Base-by-base conservation (phyloP, 306 rosid genomes). In the Glycine soja region DNA sequence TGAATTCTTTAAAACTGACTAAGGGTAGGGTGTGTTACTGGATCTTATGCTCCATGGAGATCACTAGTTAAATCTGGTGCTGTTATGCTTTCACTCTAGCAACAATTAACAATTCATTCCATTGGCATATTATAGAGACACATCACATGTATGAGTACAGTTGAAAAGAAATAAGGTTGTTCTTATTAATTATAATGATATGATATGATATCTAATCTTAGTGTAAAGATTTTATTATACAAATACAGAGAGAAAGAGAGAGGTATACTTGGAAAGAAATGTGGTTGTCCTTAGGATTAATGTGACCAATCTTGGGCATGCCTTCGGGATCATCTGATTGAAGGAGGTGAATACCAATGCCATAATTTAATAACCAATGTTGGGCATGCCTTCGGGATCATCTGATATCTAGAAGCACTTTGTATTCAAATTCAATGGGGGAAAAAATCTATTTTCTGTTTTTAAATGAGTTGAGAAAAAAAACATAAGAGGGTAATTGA, bases 291-390 rank as follows among this genome's bases (percentile, higher is more conserved):
- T 88, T 94, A 45, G 97, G 94, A 82, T 93, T 88, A 54, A 93
- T 93, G 54, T 46, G 46, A 34, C 19, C 72, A 70, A 80, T 85
- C 82, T 85, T 82, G 32, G 89, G 87, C 88, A 85, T 78, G 64
- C 63, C 61, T 30, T 86, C 83, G 15, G 93, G 87, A 40, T 90
- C 85, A 65, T 88, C 91, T 70, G 90, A 84, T 80, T 93, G 97
- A 36, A 91, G 90, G 12, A 88, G 90, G 80, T 89, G 97, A 74
- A 93, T 86, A 42, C 95, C 98, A 76, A 93, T 84, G 34, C 97
- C 93, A 82, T 87, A 86, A 74, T 86, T 92, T 84, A 82, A 90
- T 77, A 92, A 79, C 97, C 97, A n/a, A n/a, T n/a, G n/a, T n/a
- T n/a, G n/a, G n/a, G n/a, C n/a, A n/a, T n/a, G n/a, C n/a, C n/a